Evolutionary conservation across 2,329 filamentous ascomycete genomes (phyloP).

Genomic region (Claviceps fusiformis): DNA sequence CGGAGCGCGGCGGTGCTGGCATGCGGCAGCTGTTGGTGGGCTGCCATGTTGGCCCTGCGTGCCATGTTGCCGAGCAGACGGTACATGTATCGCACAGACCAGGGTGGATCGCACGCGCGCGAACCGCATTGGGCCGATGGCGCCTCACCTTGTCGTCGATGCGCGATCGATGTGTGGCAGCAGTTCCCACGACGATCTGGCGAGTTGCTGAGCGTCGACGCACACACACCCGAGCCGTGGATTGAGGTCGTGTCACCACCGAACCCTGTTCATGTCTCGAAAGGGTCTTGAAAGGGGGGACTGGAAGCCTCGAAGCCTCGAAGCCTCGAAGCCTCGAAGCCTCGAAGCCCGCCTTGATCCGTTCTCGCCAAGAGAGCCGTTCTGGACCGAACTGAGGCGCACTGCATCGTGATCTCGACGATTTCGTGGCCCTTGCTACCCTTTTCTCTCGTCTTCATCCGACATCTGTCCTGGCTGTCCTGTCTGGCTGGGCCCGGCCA

Average conservation of each 20-base stretch:
- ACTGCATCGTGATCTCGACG: neutral
- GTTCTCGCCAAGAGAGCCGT: slow-evolving; percentile 3
- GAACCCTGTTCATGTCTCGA: slow-evolving; percentile 1
- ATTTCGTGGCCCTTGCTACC: neutral
- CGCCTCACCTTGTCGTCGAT: neutral
- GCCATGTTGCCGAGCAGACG: too few species aligned
- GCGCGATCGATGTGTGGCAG: slow-evolving; percentile 4
- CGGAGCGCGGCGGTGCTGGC: neutral
- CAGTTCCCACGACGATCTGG: slow-evolving; percentile 1
- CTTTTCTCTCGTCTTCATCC: too few species aligned
- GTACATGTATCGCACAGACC: too few species aligned
- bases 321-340: too few species aligned
- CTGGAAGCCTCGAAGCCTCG: too few species aligned
- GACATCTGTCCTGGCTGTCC: neutral
- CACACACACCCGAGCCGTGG: slow-evolving; percentile 1
- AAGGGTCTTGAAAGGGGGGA: too few species aligned
- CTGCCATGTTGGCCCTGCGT: too few species aligned
- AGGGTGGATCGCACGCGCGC: neutral
- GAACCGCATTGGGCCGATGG: slow-evolving; percentile 6
- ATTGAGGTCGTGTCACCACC: neutral
- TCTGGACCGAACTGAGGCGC: slow-evolving; percentile 5
- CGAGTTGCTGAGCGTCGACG: slow-evolving; percentile 9
- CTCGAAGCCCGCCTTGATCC: slow-evolving; percentile 5
- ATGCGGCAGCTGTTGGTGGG: neutral
- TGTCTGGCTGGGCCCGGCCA: neutral